Percentiles rank a stretch among this genome's conserved stretches.
phyloP scores from a whole-genome alignment of 257 asterid species.

The Nicotiana knightiana region DNA sequence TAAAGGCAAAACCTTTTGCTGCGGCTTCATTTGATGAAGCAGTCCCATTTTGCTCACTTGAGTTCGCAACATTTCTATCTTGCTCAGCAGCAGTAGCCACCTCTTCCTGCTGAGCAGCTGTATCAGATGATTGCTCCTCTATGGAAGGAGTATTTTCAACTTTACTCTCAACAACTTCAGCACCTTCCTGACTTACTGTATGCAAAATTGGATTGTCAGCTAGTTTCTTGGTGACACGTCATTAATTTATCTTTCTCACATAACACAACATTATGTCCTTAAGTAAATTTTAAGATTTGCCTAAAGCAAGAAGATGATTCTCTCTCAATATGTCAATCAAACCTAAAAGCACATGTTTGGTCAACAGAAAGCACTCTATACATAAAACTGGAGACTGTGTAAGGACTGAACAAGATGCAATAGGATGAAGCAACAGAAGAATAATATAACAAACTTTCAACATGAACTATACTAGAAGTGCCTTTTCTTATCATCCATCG shows the following conservation, averaged over 20 bases:
- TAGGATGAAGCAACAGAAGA: background rate
- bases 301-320: background rate
- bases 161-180: slow-evolving; percentile 18
- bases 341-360: background rate
- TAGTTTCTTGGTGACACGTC: background rate
- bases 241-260: background rate
- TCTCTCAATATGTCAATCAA: background rate
- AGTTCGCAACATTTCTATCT: slow-evolving; percentile 26
- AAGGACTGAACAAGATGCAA: background rate
- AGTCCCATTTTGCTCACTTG: slow-evolving; percentile 30
- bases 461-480: background rate
- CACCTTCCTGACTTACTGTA: slow-evolving; percentile 35
- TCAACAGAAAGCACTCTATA: background rate
- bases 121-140: slow-evolving; percentile 4
- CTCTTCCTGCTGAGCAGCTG: slow-evolving; percentile 8
- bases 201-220: slow-evolving; percentile 13
- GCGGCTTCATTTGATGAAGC: slow-evolving; percentile 28
- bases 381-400: background rate
- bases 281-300: background rate
- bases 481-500: background rate
- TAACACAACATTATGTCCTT: background rate
- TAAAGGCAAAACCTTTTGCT: slow-evolving; percentile 36
- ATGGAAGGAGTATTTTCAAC: slow-evolving; percentile 17
- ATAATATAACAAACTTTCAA: background rate
- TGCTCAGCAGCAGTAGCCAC: slow-evolving; percentile 9